Evolutionary conservation across 805 yeast genomes (phyloP).

Genomic region (Ogataea angusta): DNA sequence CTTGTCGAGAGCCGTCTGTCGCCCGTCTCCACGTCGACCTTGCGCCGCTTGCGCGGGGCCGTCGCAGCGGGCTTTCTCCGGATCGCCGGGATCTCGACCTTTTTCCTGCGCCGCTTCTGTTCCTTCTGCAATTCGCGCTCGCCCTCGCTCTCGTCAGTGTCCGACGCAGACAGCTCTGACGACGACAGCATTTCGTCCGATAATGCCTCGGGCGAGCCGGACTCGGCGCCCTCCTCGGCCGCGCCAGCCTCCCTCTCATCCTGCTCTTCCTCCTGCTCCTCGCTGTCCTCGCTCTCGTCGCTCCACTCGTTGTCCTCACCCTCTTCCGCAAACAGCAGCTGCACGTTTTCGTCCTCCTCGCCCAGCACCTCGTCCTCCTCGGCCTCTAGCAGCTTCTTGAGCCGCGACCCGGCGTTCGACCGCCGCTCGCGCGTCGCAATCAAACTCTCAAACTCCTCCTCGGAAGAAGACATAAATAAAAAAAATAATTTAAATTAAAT

Average conservation of each 20-base stretch:
- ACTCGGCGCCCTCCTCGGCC: slow-evolving; percentile 27
- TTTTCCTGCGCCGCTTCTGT: slow-evolving; percentile 23
- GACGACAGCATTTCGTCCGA: slow-evolving; percentile 54
- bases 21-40: slow-evolving; percentile 25
- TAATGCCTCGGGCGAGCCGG: background rate
- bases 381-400: slow-evolving; percentile 67
- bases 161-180: slow-evolving; percentile 49
- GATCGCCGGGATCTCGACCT: slow-evolving; percentile 38
- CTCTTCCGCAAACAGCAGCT: slow-evolving; percentile 64
- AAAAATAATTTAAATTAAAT: background rate
- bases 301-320: slow-evolving; percentile 51
- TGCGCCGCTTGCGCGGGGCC: slow-evolving; percentile 22
- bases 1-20: slow-evolving; percentile 74
- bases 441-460: slow-evolving; percentile 48
- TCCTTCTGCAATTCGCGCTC: slow-evolving; percentile 36
- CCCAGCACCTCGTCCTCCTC: slow-evolving; percentile 37
- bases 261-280: slow-evolving; percentile 28
- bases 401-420: slow-evolving; percentile 85
- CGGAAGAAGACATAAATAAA: slow-evolving; percentile 13
- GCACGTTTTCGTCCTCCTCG: slow-evolving; percentile 77
- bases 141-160: slow-evolving; percentile 55
- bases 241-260: slow-evolving; percentile 30
- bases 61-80: slow-evolving; percentile 28
- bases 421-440: slow-evolving; percentile 76
- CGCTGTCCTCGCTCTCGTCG: slow-evolving; percentile 32